Base-by-base conservation (phyloP, 192 early-diverging fungal species). In the Glomus cerebriforme region DNA sequence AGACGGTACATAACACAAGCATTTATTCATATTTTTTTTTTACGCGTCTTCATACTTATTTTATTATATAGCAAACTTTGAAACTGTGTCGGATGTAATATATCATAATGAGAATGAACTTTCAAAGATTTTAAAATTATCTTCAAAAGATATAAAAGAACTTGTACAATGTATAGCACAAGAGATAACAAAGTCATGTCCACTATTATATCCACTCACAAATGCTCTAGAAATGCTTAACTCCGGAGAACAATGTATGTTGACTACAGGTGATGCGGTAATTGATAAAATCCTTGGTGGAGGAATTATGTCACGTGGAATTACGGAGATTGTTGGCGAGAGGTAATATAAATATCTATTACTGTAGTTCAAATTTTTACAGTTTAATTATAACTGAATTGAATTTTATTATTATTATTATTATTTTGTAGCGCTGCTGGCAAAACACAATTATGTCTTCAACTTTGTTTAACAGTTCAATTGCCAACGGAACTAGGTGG, bases 391-490 rank as follows among this genome's bases (percentile, higher is more conserved):
- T 12, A 24, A 13, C 19, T 59, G 9, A 39, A 31, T 34, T 37
- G 7, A 79, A 35, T 24, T 24, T 26, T 15, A 29, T 15, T 75
- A 49, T 26, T 66, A 34, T 6, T 29, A 73, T 32, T 69, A 73
- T 34, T 47, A 13, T 8, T 10, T n/a, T 71, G 31, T 72, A 95
- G 93, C 72, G 91, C 89, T 31, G 84, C 90, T 3, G 97, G 97
- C 22, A 98, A 98, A 77, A 95, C 97, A 0, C 94, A 95, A 75
- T 79, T 98, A 8, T 92, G 92, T 31, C 79, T 98, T 65, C 97
- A 98, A 80, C 80, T 97, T 39, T 90, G 91, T 39, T 79, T 95
- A 8, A 88, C 89, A 13, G 91, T 86, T 0, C 93, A 96, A 73
- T 81, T 92, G 39, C 91, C 93, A 10, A 65, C 62, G 29, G 64